Percentiles rank a stretch among this genome's conserved stretches.
Conservation (phyloP, 352 stramenopile species). For the Pythium rhizo-oryzae region DNA sequence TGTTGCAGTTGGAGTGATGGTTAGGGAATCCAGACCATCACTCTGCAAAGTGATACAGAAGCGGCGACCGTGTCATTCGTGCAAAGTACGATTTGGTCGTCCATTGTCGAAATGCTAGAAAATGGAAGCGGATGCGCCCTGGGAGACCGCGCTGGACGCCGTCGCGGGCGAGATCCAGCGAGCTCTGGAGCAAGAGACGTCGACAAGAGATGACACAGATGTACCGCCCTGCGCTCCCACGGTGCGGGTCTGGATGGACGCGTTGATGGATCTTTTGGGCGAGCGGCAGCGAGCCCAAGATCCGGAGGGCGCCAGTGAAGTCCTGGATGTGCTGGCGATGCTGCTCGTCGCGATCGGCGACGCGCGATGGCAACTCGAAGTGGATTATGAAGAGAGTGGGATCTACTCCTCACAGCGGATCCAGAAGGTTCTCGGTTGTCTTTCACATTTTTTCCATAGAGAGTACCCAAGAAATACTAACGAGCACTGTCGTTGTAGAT, state of each 20-base stretch:
- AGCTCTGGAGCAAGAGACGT: background rate
- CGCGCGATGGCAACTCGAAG: background rate
- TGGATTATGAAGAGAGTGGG: background rate
- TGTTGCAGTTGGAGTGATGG: conserved; percentile 30
- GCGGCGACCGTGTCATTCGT: background rate
- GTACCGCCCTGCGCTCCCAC: background rate
- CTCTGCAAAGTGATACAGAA: conserved; percentile 18
- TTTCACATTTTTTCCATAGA: background rate
- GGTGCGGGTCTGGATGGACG: background rate
- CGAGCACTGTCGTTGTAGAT: background rate
- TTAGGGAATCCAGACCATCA: conserved; percentile 16
- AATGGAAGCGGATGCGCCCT: conserved; percentile 6
- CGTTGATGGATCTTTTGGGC: conserved; percentile 4
- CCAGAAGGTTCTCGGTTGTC: background rate
- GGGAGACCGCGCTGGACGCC: conserved; percentile 13
- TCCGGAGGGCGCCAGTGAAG: conserved; percentile 12
- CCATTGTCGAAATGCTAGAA: background rate
- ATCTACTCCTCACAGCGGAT: background rate
- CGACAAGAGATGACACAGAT: background rate
- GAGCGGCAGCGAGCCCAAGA: conserved; percentile 6
- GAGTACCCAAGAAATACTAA: background rate
- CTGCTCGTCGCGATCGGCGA: conserved; percentile 14
- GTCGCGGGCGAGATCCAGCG: conserved; percentile 12
- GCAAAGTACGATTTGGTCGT: conserved; percentile 8
- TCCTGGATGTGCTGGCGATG: conserved; percentile 16